Conservation (phyloP, 352 stramenopile genomes). For the Pseudoperonospora humuli region DNA sequence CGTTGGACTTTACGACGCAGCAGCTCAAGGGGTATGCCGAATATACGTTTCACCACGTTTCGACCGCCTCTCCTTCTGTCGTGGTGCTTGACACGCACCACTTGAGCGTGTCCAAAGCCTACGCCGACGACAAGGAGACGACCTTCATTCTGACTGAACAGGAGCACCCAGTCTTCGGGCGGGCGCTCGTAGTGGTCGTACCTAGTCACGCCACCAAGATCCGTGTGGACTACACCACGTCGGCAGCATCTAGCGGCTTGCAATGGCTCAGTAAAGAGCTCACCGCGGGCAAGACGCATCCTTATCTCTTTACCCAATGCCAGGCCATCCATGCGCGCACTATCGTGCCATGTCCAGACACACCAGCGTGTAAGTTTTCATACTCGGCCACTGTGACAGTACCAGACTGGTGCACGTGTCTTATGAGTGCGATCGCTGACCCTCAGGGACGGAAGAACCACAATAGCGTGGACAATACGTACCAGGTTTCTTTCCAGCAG, state of each 20-base stretch:
- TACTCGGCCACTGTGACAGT: constrained; percentile 90
- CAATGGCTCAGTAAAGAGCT: constrained; percentile 91
- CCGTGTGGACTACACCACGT: constrained; percentile 75
- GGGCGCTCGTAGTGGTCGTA: constrained; percentile 43
- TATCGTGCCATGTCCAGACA: constrained; percentile 94
- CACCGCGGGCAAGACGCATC: constrained; percentile 90
- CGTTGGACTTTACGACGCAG: constrained; percentile 77
- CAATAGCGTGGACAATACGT: constrained; percentile 19
- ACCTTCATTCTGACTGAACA: constrained; percentile 53
- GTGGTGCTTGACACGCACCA: constrained; percentile 85
- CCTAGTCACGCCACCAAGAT: constrained; percentile 43
- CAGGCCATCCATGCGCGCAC: constrained; percentile 93
- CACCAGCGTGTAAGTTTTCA: constrained; percentile 89
- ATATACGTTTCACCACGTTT: constrained; percentile 61
- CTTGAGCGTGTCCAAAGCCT: constrained; percentile 55
- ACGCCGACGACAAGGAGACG: constrained; percentile 37
- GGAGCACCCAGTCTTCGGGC: constrained; percentile 57
- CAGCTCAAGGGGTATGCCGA: constrained; percentile 74
- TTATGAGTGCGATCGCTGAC: constrained; percentile 85
- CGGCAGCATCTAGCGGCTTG: constrained; percentile 53
- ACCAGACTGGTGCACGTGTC: constrained; percentile 86
- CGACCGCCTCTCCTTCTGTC: constrained; percentile 11
- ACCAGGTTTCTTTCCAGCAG: constrained; percentile 81
- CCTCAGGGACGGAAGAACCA: constrained; percentile 17
- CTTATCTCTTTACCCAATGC: constrained; percentile 94